Conservation (phyloP, 805 yeast species). For the Cephaloascus albidus region DNA sequence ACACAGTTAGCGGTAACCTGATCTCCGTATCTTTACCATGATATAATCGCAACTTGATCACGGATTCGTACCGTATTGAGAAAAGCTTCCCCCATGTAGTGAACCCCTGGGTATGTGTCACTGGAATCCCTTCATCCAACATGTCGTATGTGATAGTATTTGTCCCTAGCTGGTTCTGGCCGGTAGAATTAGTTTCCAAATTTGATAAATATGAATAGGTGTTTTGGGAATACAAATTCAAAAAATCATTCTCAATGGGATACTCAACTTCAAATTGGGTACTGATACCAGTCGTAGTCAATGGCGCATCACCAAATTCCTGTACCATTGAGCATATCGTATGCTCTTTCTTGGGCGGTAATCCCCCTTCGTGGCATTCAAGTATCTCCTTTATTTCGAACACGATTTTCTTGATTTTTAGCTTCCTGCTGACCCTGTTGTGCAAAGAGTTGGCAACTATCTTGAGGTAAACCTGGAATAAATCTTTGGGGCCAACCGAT, state of each 20-base stretch:
- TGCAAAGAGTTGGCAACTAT: slow-evolving; percentile 28
- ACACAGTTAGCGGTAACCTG: slow-evolving; percentile 41
- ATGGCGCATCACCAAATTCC: slow-evolving; percentile 15
- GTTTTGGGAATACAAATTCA: slow-evolving; percentile 12
- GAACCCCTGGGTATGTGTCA: slow-evolving; percentile 39
- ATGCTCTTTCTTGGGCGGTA: slow-evolving; percentile 36
- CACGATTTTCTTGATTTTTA: slow-evolving; percentile 33
- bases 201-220: background rate
- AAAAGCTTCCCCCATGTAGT: slow-evolving; percentile 42
- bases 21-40: slow-evolving; percentile 42
- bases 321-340: slow-evolving; percentile 24
- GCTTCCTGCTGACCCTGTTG: slow-evolving; percentile 17
- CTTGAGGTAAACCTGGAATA: slow-evolving; percentile 25
- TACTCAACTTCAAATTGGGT: slow-evolving; percentile 15
- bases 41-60: slow-evolving; percentile 36
- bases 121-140: slow-evolving; percentile 27
- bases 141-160: slow-evolving; percentile 8
- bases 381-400: slow-evolving; percentile 44
- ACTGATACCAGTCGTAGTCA: slow-evolving; percentile 16
- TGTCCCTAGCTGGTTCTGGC: background rate
- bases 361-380: slow-evolving; percentile 43
- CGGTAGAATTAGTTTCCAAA: slow-evolving; percentile 1
- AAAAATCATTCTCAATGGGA: slow-evolving; percentile 26
- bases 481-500: slow-evolving; percentile 53
- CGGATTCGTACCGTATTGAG: slow-evolving; percentile 40